Conservation (phyloP, 495 filamentous ascomycete genomes). For the Penicillium silybi region DNA sequence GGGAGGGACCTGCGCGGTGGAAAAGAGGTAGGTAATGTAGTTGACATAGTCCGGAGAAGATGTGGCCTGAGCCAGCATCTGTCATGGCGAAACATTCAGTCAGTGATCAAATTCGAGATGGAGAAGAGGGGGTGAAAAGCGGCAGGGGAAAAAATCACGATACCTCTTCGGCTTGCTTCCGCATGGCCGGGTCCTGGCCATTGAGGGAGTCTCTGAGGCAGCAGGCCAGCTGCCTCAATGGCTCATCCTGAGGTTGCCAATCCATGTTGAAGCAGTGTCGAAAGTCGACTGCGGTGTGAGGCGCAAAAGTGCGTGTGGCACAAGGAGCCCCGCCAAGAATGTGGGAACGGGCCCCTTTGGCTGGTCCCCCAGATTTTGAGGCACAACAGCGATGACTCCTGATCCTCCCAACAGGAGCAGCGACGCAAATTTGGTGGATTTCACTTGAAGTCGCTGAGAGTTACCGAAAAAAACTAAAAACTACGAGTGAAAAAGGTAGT, state of each 20-base stretch:
- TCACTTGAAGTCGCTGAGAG: neutral
- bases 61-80: constrained; percentile 96
- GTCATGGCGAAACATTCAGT: neutral
- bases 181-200: constrained; percentile 66
- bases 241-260: constrained; percentile 89
- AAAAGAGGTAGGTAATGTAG: constrained; percentile 90
- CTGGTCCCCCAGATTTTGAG: constrained; percentile 19
- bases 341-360: constrained; percentile 24
- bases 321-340: constrained; percentile 30
- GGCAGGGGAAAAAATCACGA: constrained; percentile 13
- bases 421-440: neutral
- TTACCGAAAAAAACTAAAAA: neutral
- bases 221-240: constrained; percentile 79
- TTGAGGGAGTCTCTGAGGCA: constrained; percentile 92
- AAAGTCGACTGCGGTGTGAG: constrained; percentile 18
- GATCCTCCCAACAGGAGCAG: neutral
- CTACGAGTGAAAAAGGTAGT: neutral
- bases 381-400: constrained; percentile 5
- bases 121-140: neutral
- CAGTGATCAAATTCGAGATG: neutral
- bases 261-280: constrained; percentile 54
- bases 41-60: constrained; percentile 91
- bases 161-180: constrained; percentile 71
- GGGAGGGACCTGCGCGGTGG: constrained; percentile 58
- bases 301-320: constrained; percentile 28